A percentile compares a stretch with the other conserved stretches of the same genome.
Conservation (phyloP, 1,139 yeast genomes). For the Eremothecium sinecaudum region DNA sequence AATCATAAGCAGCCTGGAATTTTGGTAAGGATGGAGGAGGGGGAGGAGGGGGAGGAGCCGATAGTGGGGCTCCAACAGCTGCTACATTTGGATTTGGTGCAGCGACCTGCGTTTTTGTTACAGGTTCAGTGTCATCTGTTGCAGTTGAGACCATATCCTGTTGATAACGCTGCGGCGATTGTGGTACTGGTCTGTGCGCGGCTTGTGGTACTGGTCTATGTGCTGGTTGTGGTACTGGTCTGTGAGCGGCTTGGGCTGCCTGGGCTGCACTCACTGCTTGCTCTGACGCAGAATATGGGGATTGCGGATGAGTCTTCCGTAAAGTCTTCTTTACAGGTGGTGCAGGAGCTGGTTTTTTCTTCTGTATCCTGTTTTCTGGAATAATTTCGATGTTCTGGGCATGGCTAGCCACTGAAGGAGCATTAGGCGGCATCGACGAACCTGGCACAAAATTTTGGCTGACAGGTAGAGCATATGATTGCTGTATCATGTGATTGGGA, state of each 20-base stretch:
- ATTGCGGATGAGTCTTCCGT: background rate
- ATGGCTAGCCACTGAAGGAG: slow-evolving; percentile 14
- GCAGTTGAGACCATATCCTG: slow-evolving; percentile 18
- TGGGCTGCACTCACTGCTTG: slow-evolving; percentile 13
- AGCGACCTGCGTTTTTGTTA: slow-evolving; percentile 11
- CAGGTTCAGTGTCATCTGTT: slow-evolving; percentile 18
- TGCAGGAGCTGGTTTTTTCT: slow-evolving; percentile 30
- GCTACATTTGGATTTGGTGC: slow-evolving; percentile 4
- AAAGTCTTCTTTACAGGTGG: slow-evolving; percentile 18
- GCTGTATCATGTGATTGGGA: no score
- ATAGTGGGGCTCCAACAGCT: slow-evolving; percentile 41
- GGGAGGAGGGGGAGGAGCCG: slow-evolving; percentile 56
- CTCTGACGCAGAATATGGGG: background rate
- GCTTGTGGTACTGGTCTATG: slow-evolving; percentile 25
- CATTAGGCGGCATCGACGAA: slow-evolving; percentile 5
- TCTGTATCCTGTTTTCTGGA: slow-evolving; percentile 11
- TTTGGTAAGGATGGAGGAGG: slow-evolving; percentile 63
- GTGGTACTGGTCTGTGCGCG: slow-evolving; percentile 25
- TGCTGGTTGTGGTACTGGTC: slow-evolving; percentile 19
- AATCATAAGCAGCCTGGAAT: slow-evolving; percentile 80
- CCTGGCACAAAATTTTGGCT: slow-evolving; percentile 9
- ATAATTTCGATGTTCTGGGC: slow-evolving; percentile 24
- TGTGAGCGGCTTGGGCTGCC: slow-evolving; percentile 9
- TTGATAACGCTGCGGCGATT: slow-evolving; percentile 18
- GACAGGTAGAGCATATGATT: slow-evolving; percentile 9